Evolutionary conservation across 169 alveolate genomes (phyloP).

Genomic region (Blepharisma undulans): DNA sequence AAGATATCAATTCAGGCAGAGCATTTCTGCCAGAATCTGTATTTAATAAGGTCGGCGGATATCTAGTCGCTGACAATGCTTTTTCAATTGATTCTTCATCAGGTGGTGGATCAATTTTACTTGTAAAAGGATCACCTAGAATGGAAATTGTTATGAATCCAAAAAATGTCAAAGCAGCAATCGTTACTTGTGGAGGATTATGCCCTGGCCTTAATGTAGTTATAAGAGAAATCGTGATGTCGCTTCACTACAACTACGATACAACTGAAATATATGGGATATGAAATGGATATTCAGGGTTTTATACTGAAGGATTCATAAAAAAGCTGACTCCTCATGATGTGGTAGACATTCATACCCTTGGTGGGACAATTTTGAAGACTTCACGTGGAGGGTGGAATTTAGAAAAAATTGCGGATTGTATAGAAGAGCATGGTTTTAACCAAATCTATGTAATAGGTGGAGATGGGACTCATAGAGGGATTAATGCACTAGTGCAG

Average conservation of each 20-base stretch:
- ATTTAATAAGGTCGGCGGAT: background rate
- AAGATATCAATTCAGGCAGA: background rate
- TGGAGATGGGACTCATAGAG: constrained; percentile 92
- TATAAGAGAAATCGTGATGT: constrained; percentile 69
- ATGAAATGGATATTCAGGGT: constrained; percentile 83
- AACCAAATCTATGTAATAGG: constrained; percentile 82
- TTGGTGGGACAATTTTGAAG: constrained; percentile 87
- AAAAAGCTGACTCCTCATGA: constrained; percentile 61
- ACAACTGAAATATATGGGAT: constrained; percentile 81
- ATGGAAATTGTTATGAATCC: constrained; percentile 70
- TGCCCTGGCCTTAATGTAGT: constrained; percentile 90
- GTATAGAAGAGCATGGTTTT: constrained; percentile 62
- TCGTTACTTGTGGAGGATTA: constrained; percentile 90
- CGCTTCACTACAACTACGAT: constrained; percentile 79
- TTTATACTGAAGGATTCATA: constrained; percentile 65
- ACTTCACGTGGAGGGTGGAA: constrained; percentile 84
- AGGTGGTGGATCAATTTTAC: background rate
- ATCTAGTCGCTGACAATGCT: background rate
- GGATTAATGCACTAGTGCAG: constrained; percentile 75
- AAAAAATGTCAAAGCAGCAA: constrained; percentile 82
- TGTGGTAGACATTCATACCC: constrained; percentile 74
- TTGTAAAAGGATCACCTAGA: background rate
- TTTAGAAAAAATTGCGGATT: constrained; percentile 65
- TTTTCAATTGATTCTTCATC: background rate
- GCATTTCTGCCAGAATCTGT: background rate